These are phyloP conservation scores for Hypomyces perniciosus DNA, from an alignment of 2,329 filamentous ascomycete species.

Conservation along the genomic window DNA sequence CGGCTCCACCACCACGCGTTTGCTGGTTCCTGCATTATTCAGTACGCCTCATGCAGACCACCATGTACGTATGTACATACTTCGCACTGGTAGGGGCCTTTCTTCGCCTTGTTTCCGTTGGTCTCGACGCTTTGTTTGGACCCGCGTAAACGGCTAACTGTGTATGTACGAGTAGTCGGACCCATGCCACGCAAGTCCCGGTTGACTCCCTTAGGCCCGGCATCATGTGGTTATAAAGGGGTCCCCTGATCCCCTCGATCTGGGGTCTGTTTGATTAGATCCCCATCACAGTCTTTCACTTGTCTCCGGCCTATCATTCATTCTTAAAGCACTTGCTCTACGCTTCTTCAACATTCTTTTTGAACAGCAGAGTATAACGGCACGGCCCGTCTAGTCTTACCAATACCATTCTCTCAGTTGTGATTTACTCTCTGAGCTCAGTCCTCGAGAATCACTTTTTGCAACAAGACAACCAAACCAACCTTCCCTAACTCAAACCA, in stretches of 20 bases:
- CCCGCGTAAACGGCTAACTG: background rate
- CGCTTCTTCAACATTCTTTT: slow-evolving; percentile 10
- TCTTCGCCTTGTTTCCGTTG: no score
- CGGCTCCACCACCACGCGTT: background rate
- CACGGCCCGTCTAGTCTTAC: slow-evolving; percentile 8
- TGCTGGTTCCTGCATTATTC: background rate
- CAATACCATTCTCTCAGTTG: background rate
- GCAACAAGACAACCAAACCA: slow-evolving; percentile 17
- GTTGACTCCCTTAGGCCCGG: background rate
- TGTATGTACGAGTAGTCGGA: no score
- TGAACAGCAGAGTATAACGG: slow-evolving; percentile 11
- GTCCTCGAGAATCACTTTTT: slow-evolving; percentile 22
- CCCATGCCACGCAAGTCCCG: slow-evolving; percentile 9
- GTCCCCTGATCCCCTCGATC: background rate
- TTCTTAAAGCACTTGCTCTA: slow-evolving; percentile 4
- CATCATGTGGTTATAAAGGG: slow-evolving; percentile 10
- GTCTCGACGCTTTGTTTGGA: background rate
- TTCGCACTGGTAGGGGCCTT: no score
- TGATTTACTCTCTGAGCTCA: slow-evolving; percentile 8
- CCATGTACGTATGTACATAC: background rate
- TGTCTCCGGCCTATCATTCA: slow-evolving; percentile 12
- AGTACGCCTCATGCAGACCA: background rate
- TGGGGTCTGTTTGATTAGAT: background rate
- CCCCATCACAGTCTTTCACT: slow-evolving; percentile 10
- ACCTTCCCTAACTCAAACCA: slow-evolving; percentile 5